Evolutionary conservation across 202 grass and related monocot genomes (phyloP).

Genomic region (Digitaria exilis): DNA sequence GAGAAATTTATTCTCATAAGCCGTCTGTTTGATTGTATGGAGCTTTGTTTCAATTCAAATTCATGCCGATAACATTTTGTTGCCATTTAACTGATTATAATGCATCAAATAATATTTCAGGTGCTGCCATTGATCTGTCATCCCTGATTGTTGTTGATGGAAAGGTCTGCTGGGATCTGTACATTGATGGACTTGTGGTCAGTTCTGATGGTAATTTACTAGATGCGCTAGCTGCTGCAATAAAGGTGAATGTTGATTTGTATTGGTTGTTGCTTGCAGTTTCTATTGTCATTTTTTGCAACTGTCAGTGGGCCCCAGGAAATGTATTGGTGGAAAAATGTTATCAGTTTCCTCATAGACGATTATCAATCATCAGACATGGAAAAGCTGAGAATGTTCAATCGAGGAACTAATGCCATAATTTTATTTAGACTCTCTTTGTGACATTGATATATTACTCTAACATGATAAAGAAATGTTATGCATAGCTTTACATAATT

Average conservation of each 20-base stretch:
- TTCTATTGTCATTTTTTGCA: neutral
- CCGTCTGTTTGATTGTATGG: neutral
- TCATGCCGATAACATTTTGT: neutral
- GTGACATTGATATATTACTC: neutral
- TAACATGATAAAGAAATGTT: neutral
- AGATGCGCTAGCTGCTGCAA: conserved; percentile 50
- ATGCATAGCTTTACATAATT: neutral
- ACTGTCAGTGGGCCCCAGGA: neutral
- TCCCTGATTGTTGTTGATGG: conserved; percentile 80
- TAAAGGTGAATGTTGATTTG: conserved; percentile 22
- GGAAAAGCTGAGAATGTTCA: neutral
- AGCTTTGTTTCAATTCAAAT: conserved; percentile 16
- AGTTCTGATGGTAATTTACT: conserved; percentile 83
- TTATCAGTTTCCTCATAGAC: neutral
- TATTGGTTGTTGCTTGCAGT: neutral
- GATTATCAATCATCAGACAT: neutral
- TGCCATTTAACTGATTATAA: conserved; percentile 22
- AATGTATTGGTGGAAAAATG: neutral
- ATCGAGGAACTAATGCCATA: neutral
- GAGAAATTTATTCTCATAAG: conserved; percentile 8
- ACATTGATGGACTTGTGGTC: conserved; percentile 77
- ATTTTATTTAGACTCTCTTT: neutral
- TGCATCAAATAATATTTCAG: conserved; percentile 50
- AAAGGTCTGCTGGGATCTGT: conserved; percentile 81
- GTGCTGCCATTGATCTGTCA: conserved; percentile 84